Base-by-base conservation (phyloP, 495 filamentous ascomycete species). In the Polyplosphaeria fusca region DNA sequence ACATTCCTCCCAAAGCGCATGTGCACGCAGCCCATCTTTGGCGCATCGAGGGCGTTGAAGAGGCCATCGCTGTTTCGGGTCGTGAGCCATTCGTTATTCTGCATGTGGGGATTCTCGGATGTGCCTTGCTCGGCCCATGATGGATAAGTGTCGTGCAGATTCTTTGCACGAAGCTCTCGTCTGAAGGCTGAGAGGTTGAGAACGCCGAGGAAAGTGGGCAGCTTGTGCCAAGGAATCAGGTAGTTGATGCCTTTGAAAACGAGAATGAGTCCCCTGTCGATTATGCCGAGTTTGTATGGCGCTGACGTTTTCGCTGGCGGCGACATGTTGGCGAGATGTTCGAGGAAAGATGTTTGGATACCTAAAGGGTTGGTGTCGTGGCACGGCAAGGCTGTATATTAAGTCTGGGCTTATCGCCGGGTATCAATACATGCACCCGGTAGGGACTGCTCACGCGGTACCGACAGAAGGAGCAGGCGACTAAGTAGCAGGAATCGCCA, bases 1-100 rank as follows among this genome's bases (percentile, higher is more conserved):
- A 77, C 64, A 47, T 76, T 76, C 25, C 71, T 58, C 18, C 72
- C 73, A 24, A 74, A 71, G 3, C 73, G 67, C 73, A 77, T 74
- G 1, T 72, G 70, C 0, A 63, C 35, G 45, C 73, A 77, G 13
- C 74, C 74, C 74, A 77, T 77, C 40, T 52, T 55, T 0, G 74
- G 74, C 53, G 46, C 19, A 11, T 69, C 65, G 2, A 72, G 53
- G 1, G 63, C 63, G 55, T 76, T 76, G 68, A 70, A 74, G 28
- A 70, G 52, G 37, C 74, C 74, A 58, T 75, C 73, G 18, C 71
- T 73, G 62, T 75, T 61, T 0, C 74, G 66, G 9, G 68, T 68
- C 1, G 43, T 44, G 2, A 68, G 45, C 41, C 56, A 74, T 11
- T 67, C 59, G 1, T 41, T 32, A 35, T 68, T 62, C 2, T 48